Conservation (phyloP, 345 rosid genomes). For the Durio zibethinus region DNA sequence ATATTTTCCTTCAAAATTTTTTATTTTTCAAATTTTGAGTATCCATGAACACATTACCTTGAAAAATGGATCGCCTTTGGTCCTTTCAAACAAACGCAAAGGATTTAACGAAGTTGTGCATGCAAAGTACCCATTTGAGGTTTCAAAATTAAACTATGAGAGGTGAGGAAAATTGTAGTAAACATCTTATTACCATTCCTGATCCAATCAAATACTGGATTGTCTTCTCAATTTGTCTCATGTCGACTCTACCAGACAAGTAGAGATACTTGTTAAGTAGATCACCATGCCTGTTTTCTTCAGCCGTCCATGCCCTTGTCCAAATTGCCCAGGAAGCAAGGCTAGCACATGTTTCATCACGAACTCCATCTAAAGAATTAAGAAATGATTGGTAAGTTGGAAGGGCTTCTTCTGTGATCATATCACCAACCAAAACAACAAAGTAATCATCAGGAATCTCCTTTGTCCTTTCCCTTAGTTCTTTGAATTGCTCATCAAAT, state of each 20-base stretch:
- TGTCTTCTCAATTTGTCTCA: slow-evolving; percentile 59
- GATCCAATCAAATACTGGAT: slow-evolving; percentile 63
- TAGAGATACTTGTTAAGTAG: slow-evolving; percentile 59
- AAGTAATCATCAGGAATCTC: slow-evolving; percentile 84
- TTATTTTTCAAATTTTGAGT: too few relatives aligned
- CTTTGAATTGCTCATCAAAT: slow-evolving; percentile 68
- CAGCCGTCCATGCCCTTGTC: slow-evolving; percentile 68
- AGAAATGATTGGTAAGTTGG: slow-evolving; percentile 80
- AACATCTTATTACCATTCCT: slow-evolving; percentile 46
- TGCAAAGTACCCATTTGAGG: too few relatives aligned
- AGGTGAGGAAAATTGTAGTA: background rate
- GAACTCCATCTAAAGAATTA: slow-evolving; percentile 68
- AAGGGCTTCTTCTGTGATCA: slow-evolving; percentile 88
- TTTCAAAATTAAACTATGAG: background rate
- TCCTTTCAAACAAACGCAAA: too few relatives aligned
- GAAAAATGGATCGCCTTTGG: too few relatives aligned
- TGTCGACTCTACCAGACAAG: slow-evolving; percentile 54
- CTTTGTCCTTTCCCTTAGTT: slow-evolving; percentile 64
- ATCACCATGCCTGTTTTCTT: slow-evolving; percentile 68
- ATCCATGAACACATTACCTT: too few relatives aligned
- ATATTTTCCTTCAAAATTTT: too few relatives aligned
- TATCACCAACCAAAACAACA: slow-evolving; percentile 71
- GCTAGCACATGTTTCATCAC: slow-evolving; percentile 89
- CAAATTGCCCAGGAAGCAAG: slow-evolving; percentile 67
- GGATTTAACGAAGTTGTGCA: too few relatives aligned